Evolutionary conservation across 257 asterid species (phyloP).

Genomic region (Nicotiana undulata): DNA sequence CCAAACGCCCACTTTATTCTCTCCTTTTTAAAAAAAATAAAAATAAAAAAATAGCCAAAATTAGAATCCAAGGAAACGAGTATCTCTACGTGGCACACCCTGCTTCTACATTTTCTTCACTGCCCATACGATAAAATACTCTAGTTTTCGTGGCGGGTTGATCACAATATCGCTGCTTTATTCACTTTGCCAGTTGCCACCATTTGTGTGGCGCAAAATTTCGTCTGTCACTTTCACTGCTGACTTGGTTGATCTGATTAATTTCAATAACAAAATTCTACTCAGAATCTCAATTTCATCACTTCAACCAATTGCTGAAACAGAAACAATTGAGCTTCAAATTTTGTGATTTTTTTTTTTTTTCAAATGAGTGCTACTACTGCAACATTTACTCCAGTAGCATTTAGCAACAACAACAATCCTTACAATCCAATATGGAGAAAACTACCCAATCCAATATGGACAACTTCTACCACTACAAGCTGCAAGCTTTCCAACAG

Average conservation of each 20-base stretch:
- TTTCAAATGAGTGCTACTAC: constrained; percentile 3
- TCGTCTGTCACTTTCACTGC: not conserved
- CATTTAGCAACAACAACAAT: not conserved
- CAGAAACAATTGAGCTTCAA: not conserved
- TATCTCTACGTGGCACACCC: not conserved
- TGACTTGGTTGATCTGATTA: not conserved
- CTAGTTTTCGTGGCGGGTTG: not conserved
- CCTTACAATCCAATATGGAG: not conserved
- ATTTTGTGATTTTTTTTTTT: not conserved
- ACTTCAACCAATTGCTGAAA: too few relatives aligned
- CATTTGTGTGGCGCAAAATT: not conserved
- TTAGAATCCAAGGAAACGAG: not conserved
- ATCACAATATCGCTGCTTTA: not conserved
- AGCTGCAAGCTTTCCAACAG: not conserved
- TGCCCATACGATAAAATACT: not conserved
- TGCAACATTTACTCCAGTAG: not conserved
- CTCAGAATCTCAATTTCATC: not conserved
- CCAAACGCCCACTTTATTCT: too few relatives aligned
- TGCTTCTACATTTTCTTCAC: not conserved
- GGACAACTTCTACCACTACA: not conserved
- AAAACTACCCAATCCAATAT: not conserved
- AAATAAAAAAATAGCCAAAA: not conserved
- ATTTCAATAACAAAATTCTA: not conserved
- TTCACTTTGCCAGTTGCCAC: not conserved
- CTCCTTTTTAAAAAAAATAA: not conserved